Percentiles rank a stretch among this genome's conserved stretches.
phyloP scores from a whole-genome alignment of 257 asterid genomes.

The Solanum piurae region DNA sequence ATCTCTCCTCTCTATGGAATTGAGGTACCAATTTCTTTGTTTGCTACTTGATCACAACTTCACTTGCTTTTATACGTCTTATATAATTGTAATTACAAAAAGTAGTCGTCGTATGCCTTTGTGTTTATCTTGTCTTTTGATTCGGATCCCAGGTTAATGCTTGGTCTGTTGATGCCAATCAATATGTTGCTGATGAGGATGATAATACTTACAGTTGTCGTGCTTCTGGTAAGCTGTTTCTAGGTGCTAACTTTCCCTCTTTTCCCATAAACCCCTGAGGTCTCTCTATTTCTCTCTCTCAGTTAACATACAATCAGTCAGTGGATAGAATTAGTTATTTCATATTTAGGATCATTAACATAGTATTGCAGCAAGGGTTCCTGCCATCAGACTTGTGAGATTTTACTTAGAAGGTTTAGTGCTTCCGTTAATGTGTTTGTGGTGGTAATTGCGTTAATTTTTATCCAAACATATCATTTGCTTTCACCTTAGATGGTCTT shows the following conservation, averaged over 20 bases:
- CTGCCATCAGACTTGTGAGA: background rate
- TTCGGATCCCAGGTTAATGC: conserved; percentile 44
- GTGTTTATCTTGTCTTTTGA: background rate
- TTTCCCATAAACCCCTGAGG: background rate
- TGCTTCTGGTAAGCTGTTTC: conserved; percentile 64
- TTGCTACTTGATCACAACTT: background rate
- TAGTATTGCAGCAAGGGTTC: background rate
- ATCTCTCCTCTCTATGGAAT: background rate
- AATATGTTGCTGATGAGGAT: conserved; percentile 94
- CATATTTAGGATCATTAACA: background rate
- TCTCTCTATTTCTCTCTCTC: background rate
- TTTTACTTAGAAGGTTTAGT: background rate
- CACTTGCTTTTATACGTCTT: background rate
- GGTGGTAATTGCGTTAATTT: background rate
- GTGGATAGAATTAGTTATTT: background rate
- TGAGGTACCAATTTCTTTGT: background rate
- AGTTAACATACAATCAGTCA: background rate
- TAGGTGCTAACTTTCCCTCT: background rate
- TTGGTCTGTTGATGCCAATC: conserved; percentile 95
- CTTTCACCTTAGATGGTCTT: background rate
- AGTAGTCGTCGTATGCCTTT: background rate
- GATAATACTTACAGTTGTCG: conserved; percentile 91
- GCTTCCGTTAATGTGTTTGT: background rate
- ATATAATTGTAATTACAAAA: background rate
- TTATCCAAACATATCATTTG: background rate